Evolutionary conservation across 306 rosid species (phyloP), one percentile per base, ranked within the genome.

Genomic region (Echinosophora koreensis): DNA sequence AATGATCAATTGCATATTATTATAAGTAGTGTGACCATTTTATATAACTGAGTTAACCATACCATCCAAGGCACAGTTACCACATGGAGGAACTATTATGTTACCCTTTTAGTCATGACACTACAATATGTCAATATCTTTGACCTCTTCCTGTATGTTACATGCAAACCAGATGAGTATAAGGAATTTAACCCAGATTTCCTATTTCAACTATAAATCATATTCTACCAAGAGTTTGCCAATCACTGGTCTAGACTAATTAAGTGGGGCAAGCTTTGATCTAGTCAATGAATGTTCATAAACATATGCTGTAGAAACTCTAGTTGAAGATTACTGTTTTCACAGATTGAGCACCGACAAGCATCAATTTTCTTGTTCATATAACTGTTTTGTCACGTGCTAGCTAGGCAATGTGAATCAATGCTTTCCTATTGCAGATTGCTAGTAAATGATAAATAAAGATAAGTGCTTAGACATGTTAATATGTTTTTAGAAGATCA

Each of bases 311-410:
- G 27, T 66, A 42, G 15, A 55, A 66, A 54, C 2, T 55, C 37
- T 51, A 39, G 28, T 49, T 12, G 58, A 41, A 6, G 62, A 35
- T 67, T 77, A 42, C 17, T 60, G 77, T 13, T 42, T 77, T 37
- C 76, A 68, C 54, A 58, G 58, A 68, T 46, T 77, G 34, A 76
- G 74, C n/a, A 70, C 55, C 71, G 39, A 77, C 75, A 71, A 64
- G 64, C 79, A 71, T 71, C 27, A 56, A 47, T 11, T 38, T 74
- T 55, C 76, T 62, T 54, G 17, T 60, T 44, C 35, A 28, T 39
- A 30, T 7, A 66, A 47, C 58, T 66, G 55, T 71, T 56, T 56
- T 71, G 28, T 77, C 74, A 73, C 75, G 9, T 41, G 82, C 35
- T 38, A 49, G 82, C 35, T 38, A 49, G 66, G 73, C 80, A 50